Evolutionary conservation across 2,329 filamentous ascomycete species (phyloP), one percentile per base, ranked within the genome.

Genomic region (Cercospora zeae-maydis): DNA sequence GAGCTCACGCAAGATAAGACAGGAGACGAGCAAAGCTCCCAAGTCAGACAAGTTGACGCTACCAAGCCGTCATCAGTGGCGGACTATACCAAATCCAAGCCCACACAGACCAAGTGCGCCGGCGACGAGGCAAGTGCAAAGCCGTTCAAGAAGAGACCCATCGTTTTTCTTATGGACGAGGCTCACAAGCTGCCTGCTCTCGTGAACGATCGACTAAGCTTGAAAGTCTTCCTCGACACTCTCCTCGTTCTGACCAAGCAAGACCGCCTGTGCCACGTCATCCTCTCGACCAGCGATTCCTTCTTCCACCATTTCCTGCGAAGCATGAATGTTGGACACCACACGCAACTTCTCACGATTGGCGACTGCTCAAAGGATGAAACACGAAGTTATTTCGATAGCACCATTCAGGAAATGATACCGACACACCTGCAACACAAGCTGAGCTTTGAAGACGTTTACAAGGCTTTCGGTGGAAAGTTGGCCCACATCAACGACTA

Each of bases 271-370:
- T 67, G 65, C 45, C 63, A 67, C 33, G 63, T 67, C 27, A 62
- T 67, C 19, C 39, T 67, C 8, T 63, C 63, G 11, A 67, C 65
- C 21, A 66, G 63, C 56, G 65, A 67, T 31, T 62, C 65, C 1
- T 67, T 67, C 59, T 67, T 67, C 31, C 63, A 67, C 4, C 65
- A 67, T n/a, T 67, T 67, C 14, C 61, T 67, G 19, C 58, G 65
- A 8, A 61, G 39, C n/a, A 67, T 67, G 63, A 66, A 67, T 42
- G 63, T 67, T 16, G 65, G 65, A 4, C 65, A 67, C 24, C 65
- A 67, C n/a, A 58, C 61, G 14, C 65, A 65, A 33, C 57, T 67
- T 10, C 59, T 67, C 9, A 67, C 65, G 3, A 63, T 67, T 33
- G 65, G 65, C 14, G 65, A 67, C 31, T 65, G 61, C 33, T 59